Base-by-base conservation (phyloP, 2,329 filamentous ascomycete genomes). In the Ophiostoma himal-ulmi region DNA sequence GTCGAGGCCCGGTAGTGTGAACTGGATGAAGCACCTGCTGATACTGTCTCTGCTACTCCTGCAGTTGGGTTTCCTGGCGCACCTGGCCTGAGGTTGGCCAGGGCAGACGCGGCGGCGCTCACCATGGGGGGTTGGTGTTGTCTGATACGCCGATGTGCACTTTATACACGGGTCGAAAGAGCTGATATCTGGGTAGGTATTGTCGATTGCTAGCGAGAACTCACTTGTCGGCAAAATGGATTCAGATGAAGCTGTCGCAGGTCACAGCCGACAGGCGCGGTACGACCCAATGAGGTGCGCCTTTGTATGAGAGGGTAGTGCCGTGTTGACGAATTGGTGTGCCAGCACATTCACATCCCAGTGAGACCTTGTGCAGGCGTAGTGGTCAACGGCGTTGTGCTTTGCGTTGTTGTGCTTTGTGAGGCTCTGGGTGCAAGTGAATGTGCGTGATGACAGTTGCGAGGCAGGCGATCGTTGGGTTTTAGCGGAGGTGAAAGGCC, bases 31-130 rank as follows among this genome's bases (percentile, higher is more conserved):
- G 44, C 44, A 14, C 44, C 20, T 57, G 22, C 26, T 34, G 26
- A 13, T 8, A 20, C n/a, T 54, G 20, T 20, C 48, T 20, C 11
- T 26, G 26, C 52, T 13, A 37, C 17, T 26, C 62, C n/a, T 26
- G 69, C 22, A 36, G 71, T 22, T 62, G 68, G 20, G 20, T 57
- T 67, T 22, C 41, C 67, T n/a, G 68, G 62, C 34, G 70, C 70
- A 26, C 64, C 67, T 44, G 72, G 72, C 67, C 72, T 41, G 26
- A 73, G 44, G 69, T 36, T 62, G 68, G 22, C 70, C 68, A 72
- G 70, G 67, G 70, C 72, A 44, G 69, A 69, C 36, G 69, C 52
- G 37, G 71, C 22, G 54, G 26, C 52, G 52, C 36, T 62, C 30
- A 69, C 68, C 71, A 71, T 70, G 11, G 36, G 64, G 54, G 13